phyloP scores from a whole-genome alignment of 1,139 yeast species.

The Scheffersomyces parashehatae region DNA sequence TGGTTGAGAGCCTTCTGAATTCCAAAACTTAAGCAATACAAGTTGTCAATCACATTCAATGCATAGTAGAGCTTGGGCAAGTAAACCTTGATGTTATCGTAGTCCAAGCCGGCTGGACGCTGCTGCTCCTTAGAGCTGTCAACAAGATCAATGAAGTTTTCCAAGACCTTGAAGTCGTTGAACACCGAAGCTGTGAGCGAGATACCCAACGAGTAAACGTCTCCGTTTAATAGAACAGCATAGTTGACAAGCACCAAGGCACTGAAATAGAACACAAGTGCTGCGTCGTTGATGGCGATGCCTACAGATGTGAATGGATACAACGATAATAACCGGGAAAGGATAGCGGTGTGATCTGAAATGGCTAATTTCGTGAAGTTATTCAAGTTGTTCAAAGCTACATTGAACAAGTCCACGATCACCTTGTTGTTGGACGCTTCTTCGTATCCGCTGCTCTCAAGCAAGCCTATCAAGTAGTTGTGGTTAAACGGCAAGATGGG shows the following conservation, averaged over 20 bases:
- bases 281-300: constrained; percentile 25
- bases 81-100: constrained; percentile 40
- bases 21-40: constrained; percentile 61
- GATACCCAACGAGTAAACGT: constrained; percentile 55
- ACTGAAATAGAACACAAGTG: constrained; percentile 42
- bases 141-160: constrained; percentile 28
- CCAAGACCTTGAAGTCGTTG: constrained; percentile 57
- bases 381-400: constrained; percentile 49
- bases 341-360: constrained; percentile 34
- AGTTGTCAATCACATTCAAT: constrained; percentile 52
- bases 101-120: constrained; percentile 15
- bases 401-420: constrained; percentile 52
- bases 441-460: constrained; percentile 15
- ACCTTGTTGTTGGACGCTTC: constrained; percentile 36
- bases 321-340: constrained; percentile 42
- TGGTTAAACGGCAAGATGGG: constrained; percentile 59
- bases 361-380: constrained; percentile 33
- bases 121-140: constrained; percentile 14
- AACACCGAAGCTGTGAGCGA: constrained; percentile 55
- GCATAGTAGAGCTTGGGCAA: constrained; percentile 53
- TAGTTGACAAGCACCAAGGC: constrained; percentile 57
- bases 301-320: constrained; percentile 40
- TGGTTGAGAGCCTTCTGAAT: constrained; percentile 39
- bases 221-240: constrained; percentile 57
- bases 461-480: constrained; percentile 26